phyloP scores from a whole-genome alignment of 768 basidiomycete genomes.

The Mycena vulgaris region DNA sequence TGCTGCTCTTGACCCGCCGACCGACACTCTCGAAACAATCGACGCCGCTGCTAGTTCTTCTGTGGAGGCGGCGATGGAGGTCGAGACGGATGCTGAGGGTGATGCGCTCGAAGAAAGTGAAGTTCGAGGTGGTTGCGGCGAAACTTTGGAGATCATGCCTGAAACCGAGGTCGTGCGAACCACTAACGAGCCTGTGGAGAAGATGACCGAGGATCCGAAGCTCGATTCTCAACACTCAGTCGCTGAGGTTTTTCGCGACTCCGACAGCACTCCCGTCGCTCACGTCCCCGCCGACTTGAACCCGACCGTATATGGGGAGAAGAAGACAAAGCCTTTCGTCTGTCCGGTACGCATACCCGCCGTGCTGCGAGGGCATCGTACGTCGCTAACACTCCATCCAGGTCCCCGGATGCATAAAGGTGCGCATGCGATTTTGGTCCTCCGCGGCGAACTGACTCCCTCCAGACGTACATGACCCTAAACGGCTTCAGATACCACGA shows the following conservation, averaged over 20 bases:
- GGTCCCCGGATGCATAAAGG: neutral
- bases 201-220: neutral
- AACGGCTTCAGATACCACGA: neutral
- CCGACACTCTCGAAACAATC: neutral
- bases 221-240: neutral
- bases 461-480: neutral
- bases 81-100: neutral
- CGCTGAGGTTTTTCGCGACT: neutral
- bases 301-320: neutral
- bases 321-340: neutral
- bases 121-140: neutral
- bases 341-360: slow-evolving; percentile 13
- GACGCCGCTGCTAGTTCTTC: neutral
- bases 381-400: neutral
- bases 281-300: neutral
- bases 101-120: neutral
- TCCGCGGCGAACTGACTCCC: neutral
- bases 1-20: neutral
- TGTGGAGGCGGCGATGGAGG: neutral
- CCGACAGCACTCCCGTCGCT: neutral
- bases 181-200: neutral
- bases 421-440: neutral
- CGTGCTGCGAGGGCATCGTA: neutral
- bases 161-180: neutral
- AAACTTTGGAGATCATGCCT: neutral